Evolutionary conservation across 495 filamentous ascomycete species (phyloP), one percentile per base, ranked within the genome.

Genomic region (Penicillium goetzii): DNA sequence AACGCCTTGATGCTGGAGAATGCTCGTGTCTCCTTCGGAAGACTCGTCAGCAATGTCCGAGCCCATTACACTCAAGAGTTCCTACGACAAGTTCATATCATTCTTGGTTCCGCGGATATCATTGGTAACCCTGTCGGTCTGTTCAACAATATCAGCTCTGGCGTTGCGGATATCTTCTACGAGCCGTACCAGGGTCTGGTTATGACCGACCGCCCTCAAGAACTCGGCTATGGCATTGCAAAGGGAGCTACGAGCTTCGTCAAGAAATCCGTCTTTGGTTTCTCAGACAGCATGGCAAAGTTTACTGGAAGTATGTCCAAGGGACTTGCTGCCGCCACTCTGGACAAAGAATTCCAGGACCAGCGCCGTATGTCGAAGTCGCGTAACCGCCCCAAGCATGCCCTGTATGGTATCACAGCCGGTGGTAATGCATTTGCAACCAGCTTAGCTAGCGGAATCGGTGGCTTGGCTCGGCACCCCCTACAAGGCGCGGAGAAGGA

Each of bases 261-360:
- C 69, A 98, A 97, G 83, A 98, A 98, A 74, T 96, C 93, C 0
- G 93, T 99, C 25, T 99, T 97, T 75, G 95, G 95, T 49, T 90
- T 99, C 71, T 93, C 89, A 9, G 95, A 99, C 73, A 96, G 92
- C 68, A 90, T 99, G 77, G 93, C 93, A 51, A 99, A 98, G 74
- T 86, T 97, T 71, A 97, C 95, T 2, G 95, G 95, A 56, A 94
- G 91, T 78, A 93, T 99, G 77, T 94, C 93, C 68, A 99, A 99
- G 78, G 95, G 89, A 68, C 88, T 99, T 52, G 90, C 96, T 14
- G 93, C 92, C 34, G 96, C 96, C 0, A 97, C 93, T 21, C 84
- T 99, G 65, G 95, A 99, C 80, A 98, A 99, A 75, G 94, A 99
- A 72, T 99, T 96, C 78, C 95, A 99, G 75, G 92, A 97, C 74